These are phyloP conservation scores for Ceriops zippeliana DNA, from an alignment of 345 rosid genomes.

Conservation along the genomic window DNA sequence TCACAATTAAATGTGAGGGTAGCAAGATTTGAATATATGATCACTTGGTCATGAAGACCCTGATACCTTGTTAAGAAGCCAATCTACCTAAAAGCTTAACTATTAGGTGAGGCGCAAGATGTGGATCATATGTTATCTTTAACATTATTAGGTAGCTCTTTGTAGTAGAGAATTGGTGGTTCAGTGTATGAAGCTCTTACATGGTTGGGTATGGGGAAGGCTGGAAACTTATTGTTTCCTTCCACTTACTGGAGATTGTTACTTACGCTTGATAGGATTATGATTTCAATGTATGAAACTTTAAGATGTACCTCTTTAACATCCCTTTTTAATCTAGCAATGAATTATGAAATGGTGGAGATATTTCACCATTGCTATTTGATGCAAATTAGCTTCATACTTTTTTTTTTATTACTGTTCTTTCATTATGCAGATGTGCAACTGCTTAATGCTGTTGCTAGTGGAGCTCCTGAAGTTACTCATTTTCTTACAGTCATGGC, in stretches of 20 bases:
- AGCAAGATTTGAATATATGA: too few relatives aligned
- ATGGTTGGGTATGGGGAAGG: too few relatives aligned
- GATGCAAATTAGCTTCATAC: neutral
- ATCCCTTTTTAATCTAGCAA: neutral
- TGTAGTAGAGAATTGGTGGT: too few relatives aligned
- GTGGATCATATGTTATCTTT: too few relatives aligned
- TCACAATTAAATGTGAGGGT: too few relatives aligned
- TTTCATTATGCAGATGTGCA: conserved; percentile 46
- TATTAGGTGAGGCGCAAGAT: too few relatives aligned
- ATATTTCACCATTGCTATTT: conserved; percentile 5
- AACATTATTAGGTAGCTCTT: too few relatives aligned
- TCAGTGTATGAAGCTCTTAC: too few relatives aligned
- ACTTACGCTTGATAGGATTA: neutral
- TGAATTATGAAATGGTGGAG: neutral
- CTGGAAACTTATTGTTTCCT: neutral
- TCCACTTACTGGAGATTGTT: neutral
- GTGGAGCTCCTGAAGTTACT: conserved; percentile 77
- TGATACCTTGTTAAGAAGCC: too few relatives aligned
- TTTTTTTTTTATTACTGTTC: conserved; percentile 16
- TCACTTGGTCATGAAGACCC: too few relatives aligned
- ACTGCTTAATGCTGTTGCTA: conserved; percentile 64
- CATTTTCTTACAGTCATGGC: conserved; percentile 92
- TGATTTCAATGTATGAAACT: neutral
- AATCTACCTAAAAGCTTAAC: too few relatives aligned
- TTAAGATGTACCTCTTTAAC: neutral